These are phyloP conservation scores for Cordyceps fumosorosea DNA, from an alignment of 2,329 filamentous ascomycete genomes.

Conservation along the genomic window DNA sequence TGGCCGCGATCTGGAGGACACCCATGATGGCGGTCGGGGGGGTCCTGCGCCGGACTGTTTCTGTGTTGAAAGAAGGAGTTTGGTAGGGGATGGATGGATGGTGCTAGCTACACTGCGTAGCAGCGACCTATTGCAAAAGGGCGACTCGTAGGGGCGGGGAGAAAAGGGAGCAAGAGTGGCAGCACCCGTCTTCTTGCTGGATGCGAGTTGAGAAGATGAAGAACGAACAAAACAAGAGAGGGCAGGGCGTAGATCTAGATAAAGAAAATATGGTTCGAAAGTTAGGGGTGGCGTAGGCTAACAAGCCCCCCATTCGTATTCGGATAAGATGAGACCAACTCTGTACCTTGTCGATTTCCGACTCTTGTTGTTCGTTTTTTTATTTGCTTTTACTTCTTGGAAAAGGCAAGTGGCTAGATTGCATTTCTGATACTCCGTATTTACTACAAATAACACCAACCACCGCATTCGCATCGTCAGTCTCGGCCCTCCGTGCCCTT, in stretches of 20 bases:
- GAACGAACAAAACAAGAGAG: not conserved
- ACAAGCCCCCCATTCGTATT: not conserved
- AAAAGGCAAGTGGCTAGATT: too few species aligned
- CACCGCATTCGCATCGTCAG: not conserved
- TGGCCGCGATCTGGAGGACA: constrained; percentile 44
- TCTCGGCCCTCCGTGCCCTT: too few species aligned
- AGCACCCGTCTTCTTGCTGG: not conserved
- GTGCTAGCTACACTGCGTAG: too few species aligned
- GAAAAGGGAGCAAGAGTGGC: not conserved
- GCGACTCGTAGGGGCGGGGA: too few species aligned
- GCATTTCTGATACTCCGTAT: too few species aligned
- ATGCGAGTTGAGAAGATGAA: not conserved
- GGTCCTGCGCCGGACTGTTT: too few species aligned
- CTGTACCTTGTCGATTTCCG: too few species aligned
- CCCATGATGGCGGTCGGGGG: constrained; percentile 39
- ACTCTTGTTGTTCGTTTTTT: too few species aligned
- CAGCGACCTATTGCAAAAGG: too few species aligned
- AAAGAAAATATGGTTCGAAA: not conserved
- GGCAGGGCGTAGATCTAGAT: not conserved
- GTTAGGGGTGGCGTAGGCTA: not conserved
- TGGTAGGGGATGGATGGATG: too few species aligned
- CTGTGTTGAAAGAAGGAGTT: too few species aligned
- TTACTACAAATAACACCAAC: not conserved
- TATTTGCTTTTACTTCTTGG: too few species aligned
- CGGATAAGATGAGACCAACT: not conserved